Conservation (phyloP, 2,329 filamentous ascomycete species). For the Lachnellula arida region DNA sequence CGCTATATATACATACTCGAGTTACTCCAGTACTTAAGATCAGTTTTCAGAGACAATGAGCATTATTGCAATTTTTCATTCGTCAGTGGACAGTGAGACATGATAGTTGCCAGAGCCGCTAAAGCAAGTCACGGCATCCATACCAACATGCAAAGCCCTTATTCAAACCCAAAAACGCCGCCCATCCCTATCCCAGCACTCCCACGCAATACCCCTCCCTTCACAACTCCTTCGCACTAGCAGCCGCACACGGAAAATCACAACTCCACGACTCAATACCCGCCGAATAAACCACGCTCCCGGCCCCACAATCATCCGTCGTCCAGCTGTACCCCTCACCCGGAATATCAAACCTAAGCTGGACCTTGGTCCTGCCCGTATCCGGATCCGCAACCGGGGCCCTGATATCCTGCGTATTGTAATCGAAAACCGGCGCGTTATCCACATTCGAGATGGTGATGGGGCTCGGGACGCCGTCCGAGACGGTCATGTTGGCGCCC, state of each 20-base stretch:
- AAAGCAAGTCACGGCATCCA: too few relatives aligned
- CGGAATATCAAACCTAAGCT: not conserved
- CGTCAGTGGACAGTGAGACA: too few relatives aligned
- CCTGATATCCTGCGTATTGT: not conserved
- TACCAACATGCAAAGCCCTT: not conserved
- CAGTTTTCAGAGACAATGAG: too few relatives aligned
- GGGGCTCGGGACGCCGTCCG: not conserved
- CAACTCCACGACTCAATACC: not conserved
- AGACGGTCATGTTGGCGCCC: not conserved
- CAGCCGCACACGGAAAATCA: not conserved
- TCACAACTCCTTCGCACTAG: not conserved
- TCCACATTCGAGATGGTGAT: not conserved
- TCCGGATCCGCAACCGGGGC: not conserved
- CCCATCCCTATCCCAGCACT: not conserved
- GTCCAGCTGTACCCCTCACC: not conserved
- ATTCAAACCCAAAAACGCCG: not conserved
- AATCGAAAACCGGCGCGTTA: not conserved
- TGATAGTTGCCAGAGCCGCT: too few relatives aligned
- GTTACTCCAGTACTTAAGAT: too few relatives aligned
- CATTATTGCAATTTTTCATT: too few relatives aligned
- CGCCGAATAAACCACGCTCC: not conserved
- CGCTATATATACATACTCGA: too few relatives aligned
- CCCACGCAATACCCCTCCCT: not conserved
- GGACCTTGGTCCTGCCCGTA: not conserved
- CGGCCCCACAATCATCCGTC: not conserved